phyloP scores from a whole-genome alignment of 306 rosid species.

The Sicyos edulis region DNA sequence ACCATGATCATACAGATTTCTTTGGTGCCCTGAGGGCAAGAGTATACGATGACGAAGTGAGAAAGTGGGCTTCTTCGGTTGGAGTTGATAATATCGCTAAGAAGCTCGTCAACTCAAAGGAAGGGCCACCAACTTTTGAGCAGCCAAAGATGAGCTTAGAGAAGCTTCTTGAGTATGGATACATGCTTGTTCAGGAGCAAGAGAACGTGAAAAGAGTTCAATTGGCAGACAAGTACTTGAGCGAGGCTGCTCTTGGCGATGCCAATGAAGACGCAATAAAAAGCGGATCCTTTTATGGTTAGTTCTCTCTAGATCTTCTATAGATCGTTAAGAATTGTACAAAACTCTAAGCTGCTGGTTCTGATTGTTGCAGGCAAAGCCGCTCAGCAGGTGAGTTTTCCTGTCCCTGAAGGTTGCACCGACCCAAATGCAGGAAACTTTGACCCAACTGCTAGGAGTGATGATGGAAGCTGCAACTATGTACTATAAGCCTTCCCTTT shows the following conservation, averaged over 20 bases:
- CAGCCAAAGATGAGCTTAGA: constrained; percentile 52
- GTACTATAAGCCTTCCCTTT: constrained; percentile 31
- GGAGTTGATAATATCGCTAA: constrained; percentile 45
- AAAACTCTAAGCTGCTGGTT: neutral
- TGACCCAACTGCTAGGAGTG: constrained; percentile 82
- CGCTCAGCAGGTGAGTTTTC: constrained; percentile 57
- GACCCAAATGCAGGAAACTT: constrained; percentile 58
- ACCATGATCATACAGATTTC: constrained; percentile 45
- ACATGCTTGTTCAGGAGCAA: constrained; percentile 69
- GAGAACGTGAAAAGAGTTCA: constrained; percentile 80
- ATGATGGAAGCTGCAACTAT: constrained; percentile 63
- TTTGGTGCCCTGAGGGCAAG: constrained; percentile 70
- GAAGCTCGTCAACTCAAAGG: constrained; percentile 73
- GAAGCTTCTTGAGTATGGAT: constrained; percentile 61
- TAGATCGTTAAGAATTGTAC: neutral
- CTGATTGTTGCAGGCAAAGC: constrained; percentile 50
- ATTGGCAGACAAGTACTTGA: constrained; percentile 66
- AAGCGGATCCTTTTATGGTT: constrained; percentile 53
- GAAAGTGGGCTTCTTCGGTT: constrained; percentile 49
- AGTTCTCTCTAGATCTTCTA: constrained; percentile 22
- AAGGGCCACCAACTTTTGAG: constrained; percentile 62
- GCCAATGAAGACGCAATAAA: constrained; percentile 55
- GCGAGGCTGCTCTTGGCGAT: constrained; percentile 71
- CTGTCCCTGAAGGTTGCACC: constrained; percentile 64
- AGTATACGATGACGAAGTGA: constrained; percentile 72